These are phyloP conservation scores for Trichoderma simmonsii DNA, from an alignment of 2,329 filamentous ascomycete genomes.

Conservation along the genomic window DNA sequence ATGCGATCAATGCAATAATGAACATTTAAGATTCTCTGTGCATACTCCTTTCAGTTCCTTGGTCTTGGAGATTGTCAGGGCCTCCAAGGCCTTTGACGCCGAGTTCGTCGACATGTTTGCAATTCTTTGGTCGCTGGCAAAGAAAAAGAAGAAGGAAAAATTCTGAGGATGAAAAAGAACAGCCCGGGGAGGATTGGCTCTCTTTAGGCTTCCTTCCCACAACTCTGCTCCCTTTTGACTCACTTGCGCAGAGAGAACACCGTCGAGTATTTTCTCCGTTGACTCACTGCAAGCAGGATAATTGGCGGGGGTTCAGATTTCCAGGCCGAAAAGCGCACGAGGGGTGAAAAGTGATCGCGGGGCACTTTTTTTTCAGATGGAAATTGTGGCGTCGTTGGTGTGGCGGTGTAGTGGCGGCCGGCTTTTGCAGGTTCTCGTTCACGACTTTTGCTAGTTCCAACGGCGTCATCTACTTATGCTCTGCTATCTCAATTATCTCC, in stretches of 20 bases:
- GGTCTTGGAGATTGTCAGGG: slow-evolving; percentile 53
- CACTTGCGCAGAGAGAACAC: slow-evolving; percentile 10
- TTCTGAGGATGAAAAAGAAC: background rate
- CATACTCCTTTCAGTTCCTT: slow-evolving; percentile 59
- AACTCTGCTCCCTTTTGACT: slow-evolving; percentile 16
- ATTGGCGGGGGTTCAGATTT: slow-evolving; percentile 18
- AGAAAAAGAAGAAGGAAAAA: background rate
- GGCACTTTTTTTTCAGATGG: slow-evolving; percentile 26
- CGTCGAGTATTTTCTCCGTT: slow-evolving; percentile 21
- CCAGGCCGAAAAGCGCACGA: slow-evolving; percentile 17
- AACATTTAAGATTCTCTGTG: slow-evolving; percentile 16
- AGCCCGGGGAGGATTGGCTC: background rate
- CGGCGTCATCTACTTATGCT: background rate
- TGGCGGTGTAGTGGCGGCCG: slow-evolving; percentile 29
- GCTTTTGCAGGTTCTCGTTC: slow-evolving; percentile 19
- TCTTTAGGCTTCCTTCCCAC: slow-evolving; percentile 8
- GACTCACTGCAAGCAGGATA: slow-evolving; percentile 29
- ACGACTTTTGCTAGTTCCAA: slow-evolving; percentile 18
- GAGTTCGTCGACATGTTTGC: slow-evolving; percentile 42
- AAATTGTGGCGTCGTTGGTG: slow-evolving; percentile 24
- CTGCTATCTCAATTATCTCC: background rate
- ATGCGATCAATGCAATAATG: background rate
- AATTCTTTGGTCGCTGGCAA: background rate
- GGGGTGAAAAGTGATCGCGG: slow-evolving; percentile 38
- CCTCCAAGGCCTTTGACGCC: slow-evolving; percentile 49